Base-by-base conservation (phyloP, 148 eudicot species). In the Polygonum aviculare region DNA sequence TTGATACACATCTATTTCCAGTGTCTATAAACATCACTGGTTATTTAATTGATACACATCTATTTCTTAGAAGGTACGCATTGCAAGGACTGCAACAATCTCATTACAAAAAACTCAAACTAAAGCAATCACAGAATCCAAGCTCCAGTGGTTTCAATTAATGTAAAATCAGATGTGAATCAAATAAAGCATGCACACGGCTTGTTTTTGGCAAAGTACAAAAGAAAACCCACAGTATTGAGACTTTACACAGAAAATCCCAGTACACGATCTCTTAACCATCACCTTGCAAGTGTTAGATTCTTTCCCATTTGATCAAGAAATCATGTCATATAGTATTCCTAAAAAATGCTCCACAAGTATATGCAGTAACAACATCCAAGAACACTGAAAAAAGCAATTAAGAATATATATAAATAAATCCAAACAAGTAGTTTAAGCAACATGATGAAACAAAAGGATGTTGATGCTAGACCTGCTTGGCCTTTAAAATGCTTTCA, bases 401-500 rank as follows among this genome's bases (percentile, higher is more conserved):
- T 1, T 36, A 16, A 67, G 3, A 21, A 57, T 21, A 19, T 3
- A 21, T 9, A 7, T 0, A 57, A 6, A 57, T 19, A 57, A 57
- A 14, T n/a, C 15, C n/a, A 67, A 67, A 35, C 5, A 15, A 6
- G 11, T 35, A 19, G n/a, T 7, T 67, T 15, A 38, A 35, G 44
- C 45, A 67, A 38, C 0, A 35, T 15, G 21, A 67, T 6, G 72
- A 67, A 14, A 67, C 36, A 6, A 35, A 14, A 3, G 16, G 12
- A 4, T 67, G 35, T 26, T 67, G 14, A 50, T 22, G 14, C 52
- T 75, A 79, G 54, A 95, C 99, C 94, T 95, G 99, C 81, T 95
- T 95, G 72, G 98, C 84, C 88, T 88, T 95, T n/a, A 82, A 76
- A 79, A 95, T 87, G 83, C 82, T 86, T 76, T 95, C 99, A 79